A percentile compares a stretch with the other conserved stretches of the same genome.
phyloP scores from a whole-genome alignment of 768 basidiomycete genomes.

The Calocybe cyanea region DNA sequence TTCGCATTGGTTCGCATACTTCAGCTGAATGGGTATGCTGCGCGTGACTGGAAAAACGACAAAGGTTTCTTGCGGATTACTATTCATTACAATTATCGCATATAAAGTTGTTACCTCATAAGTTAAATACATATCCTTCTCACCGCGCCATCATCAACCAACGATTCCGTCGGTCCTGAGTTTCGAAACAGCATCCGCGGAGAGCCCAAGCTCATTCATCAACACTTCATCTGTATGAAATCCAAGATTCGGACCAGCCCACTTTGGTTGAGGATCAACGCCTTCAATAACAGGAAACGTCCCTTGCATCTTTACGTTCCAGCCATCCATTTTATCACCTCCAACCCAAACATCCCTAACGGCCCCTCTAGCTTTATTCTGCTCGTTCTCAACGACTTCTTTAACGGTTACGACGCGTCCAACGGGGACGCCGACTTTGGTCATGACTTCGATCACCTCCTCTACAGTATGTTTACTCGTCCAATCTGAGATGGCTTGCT shows the following conservation, averaged over 20 bases:
- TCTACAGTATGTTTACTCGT: slow-evolving; percentile 46
- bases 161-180: slow-evolving; percentile 41
- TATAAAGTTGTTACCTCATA: too few relatives aligned
- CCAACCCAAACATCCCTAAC: slow-evolving; percentile 56
- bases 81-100: too few relatives aligned
- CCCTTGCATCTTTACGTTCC: slow-evolving; percentile 66
- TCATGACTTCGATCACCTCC: slow-evolving; percentile 50
- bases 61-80: too few relatives aligned
- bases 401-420: slow-evolving; percentile 61
- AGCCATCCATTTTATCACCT: slow-evolving; percentile 30
- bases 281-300: slow-evolving; percentile 64
- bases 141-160: slow-evolving; percentile 21
- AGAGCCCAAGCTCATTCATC: slow-evolving; percentile 38
- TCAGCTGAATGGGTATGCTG: too few relatives aligned
- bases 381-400: slow-evolving; percentile 59
- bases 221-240: slow-evolving; percentile 51
- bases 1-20: too few relatives aligned
- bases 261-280: slow-evolving; percentile 51
- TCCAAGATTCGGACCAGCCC: slow-evolving; percentile 71
- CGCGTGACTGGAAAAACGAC: too few relatives aligned
- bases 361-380: slow-evolving; percentile 49
- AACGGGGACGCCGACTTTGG: slow-evolving; percentile 54
- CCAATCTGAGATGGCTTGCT: slow-evolving; percentile 59
- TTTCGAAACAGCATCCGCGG: slow-evolving; percentile 29
- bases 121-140: too few relatives aligned